Evolutionary conservation across 169 alveolate genomes (phyloP).

Genomic region (Plasmodium coatneyi): DNA sequence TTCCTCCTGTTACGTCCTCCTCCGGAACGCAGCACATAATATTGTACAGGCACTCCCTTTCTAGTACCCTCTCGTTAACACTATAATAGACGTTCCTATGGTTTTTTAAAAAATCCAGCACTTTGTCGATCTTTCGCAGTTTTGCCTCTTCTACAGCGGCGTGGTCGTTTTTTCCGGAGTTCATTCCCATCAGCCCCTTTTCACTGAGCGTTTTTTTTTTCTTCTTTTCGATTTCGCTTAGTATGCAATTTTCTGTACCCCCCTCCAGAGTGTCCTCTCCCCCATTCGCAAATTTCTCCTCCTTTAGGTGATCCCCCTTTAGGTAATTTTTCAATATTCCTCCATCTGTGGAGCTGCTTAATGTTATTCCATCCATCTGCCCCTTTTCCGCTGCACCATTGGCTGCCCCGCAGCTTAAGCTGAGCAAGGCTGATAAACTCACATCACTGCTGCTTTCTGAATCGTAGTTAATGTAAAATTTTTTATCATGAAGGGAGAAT

Average conservation of each 20-base stretch:
- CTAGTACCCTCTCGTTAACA: neutral
- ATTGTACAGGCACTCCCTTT: constrained; percentile 5
- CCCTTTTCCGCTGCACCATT: neutral
- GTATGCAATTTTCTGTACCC: neutral
- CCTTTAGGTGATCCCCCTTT: neutral
- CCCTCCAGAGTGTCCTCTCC: neutral
- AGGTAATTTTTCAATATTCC: neutral
- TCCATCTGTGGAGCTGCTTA: neutral
- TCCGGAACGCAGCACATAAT: neutral
- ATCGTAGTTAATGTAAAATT: constrained; percentile 26
- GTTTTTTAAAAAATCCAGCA: constrained; percentile 9
- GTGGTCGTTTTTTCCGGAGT: neutral
- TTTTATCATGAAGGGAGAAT: constrained; percentile 23
- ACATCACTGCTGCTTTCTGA: constrained; percentile 23
- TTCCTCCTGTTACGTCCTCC: neutral
- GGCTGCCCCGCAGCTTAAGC: neutral
- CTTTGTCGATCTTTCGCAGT: constrained; percentile 15
- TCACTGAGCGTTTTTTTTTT: neutral
- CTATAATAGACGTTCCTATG: neutral
- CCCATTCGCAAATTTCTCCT: neutral
- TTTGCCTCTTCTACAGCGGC: constrained; percentile 4
- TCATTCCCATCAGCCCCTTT: neutral
- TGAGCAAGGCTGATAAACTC: neutral
- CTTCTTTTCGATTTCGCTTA: neutral
- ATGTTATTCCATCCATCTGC: neutral